A percentile compares a stretch with the other conserved stretches of the same genome.
Conservation (phyloP, 2,329 filamentous ascomycete genomes). For the Sporothrix inflata region DNA sequence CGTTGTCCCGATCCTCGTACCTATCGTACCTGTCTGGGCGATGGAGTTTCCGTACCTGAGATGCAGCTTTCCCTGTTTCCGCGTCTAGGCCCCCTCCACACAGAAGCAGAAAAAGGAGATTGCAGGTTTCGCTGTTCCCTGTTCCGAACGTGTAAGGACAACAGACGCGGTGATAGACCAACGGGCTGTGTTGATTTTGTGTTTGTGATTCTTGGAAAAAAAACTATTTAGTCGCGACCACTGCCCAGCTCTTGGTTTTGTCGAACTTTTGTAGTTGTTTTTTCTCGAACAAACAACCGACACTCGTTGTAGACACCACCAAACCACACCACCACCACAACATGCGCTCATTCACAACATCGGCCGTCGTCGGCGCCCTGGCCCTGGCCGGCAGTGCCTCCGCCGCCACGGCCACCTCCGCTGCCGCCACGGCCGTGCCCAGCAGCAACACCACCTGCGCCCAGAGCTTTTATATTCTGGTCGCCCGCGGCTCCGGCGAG, state of each 20-base stretch:
- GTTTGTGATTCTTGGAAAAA: no score
- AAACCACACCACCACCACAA: not conserved
- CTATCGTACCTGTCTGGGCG: constrained; percentile 3
- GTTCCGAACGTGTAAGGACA: not conserved
- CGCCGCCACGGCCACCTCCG: not conserved
- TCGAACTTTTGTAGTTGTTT: not conserved
- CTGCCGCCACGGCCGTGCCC: not conserved
- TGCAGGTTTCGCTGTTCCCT: not conserved
- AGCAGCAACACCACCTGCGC: constrained; percentile 9
- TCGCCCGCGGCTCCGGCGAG: not conserved
- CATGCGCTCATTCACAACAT: not conserved
- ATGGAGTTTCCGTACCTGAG: not conserved
- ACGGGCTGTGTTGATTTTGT: no score
- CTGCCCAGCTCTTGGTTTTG: not conserved
- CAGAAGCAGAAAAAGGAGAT: not conserved
- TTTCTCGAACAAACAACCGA: not conserved
- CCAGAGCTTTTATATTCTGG: not conserved
- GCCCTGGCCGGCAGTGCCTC: not conserved
- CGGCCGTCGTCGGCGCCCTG: not conserved
- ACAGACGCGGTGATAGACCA: not conserved
- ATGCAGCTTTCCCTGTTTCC: no score
- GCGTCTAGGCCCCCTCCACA: not conserved
- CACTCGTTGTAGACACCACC: not conserved
- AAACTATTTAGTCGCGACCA: not conserved
- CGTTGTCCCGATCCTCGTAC: not conserved